A percentile compares a stretch with the other conserved stretches of the same genome.
Evolutionary conservation across 768 basidiomycete genomes (phyloP).

Genomic region (Psilocybe sp.): DNA sequence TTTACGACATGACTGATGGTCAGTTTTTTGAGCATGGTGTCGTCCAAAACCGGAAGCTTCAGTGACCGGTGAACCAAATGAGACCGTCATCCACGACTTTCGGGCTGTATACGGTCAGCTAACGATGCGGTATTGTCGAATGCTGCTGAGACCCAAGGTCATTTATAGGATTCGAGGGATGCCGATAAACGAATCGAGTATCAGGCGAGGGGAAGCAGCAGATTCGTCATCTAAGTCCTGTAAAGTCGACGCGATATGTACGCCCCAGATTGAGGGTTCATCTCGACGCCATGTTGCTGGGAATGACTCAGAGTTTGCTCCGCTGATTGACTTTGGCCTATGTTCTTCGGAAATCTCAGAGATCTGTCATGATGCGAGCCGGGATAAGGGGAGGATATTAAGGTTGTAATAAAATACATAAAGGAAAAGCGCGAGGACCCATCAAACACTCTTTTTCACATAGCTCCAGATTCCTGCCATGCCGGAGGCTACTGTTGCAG

Average conservation of each 20-base stretch:
- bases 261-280: constrained; percentile 40
- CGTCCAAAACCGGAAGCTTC: too few species aligned
- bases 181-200: constrained; percentile 15
- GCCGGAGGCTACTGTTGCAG: constrained; percentile 86
- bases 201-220: constrained; percentile 28
- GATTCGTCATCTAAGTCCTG: constrained; percentile 41
- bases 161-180: constrained; percentile 44
- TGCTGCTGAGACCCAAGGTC: constrained; percentile 16
- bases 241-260: constrained; percentile 43
- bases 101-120: neutral
- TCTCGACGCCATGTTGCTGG: constrained; percentile 40
- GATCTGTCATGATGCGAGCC: constrained; percentile 41
- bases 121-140: constrained; percentile 17
- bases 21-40: too few species aligned
- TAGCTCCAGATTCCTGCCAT: constrained; percentile 93
- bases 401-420: constrained; percentile 44
- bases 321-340: constrained; percentile 20
- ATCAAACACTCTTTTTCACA: constrained; percentile 87
- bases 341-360: constrained; percentile 38
- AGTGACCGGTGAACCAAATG: too few species aligned
- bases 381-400: constrained; percentile 43
- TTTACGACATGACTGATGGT: too few species aligned
- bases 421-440: constrained; percentile 26
- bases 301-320: constrained; percentile 28
- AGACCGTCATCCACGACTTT: neutral